Evolutionary conservation across 495 filamentous ascomycete species (phyloP).

Genomic region (Acidiella bohemica): DNA sequence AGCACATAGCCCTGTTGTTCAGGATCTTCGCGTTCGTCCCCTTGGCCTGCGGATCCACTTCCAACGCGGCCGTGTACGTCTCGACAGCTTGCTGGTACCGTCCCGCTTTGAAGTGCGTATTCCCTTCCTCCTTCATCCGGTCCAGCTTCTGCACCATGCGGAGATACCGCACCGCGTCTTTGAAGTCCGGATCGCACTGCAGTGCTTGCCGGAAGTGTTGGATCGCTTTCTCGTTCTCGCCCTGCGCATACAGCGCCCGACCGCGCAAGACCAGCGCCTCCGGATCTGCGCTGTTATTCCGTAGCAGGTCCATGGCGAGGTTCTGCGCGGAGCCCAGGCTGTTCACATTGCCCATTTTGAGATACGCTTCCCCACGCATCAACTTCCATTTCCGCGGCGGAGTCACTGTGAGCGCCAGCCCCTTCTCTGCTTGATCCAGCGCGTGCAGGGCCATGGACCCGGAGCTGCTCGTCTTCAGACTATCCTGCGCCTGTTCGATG

Average conservation of each 20-base stretch:
- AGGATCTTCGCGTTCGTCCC: slow-evolving; percentile 87
- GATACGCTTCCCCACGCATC: slow-evolving; percentile 82
- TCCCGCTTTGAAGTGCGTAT: slow-evolving; percentile 73
- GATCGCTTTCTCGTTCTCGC: slow-evolving; percentile 90
- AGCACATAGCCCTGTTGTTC: slow-evolving; percentile 78
- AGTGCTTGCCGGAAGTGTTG: slow-evolving; percentile 83
- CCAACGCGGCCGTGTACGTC: slow-evolving; percentile 68
- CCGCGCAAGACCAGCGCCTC: slow-evolving; percentile 87
- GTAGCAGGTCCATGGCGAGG: slow-evolving; percentile 72
- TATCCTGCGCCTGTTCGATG: slow-evolving; percentile 65
- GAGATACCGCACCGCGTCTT: slow-evolving; percentile 67
- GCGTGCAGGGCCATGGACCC: slow-evolving; percentile 89
- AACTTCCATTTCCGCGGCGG: slow-evolving; percentile 86
- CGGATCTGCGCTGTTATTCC: slow-evolving; percentile 78
- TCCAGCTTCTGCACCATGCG: slow-evolving; percentile 81
- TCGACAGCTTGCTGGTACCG: slow-evolving; percentile 68
- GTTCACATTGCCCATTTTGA: slow-evolving; percentile 85
- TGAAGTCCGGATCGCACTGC: slow-evolving; percentile 83
- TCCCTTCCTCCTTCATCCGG: slow-evolving; percentile 87
- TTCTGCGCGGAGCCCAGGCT: slow-evolving; percentile 83
- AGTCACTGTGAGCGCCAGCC: slow-evolving; percentile 56
- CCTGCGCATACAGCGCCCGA: slow-evolving; percentile 72
- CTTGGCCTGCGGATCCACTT: slow-evolving; percentile 80
- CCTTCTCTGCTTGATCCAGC: slow-evolving; percentile 72
- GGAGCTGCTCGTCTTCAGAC: slow-evolving; percentile 52